A percentile compares a stretch with the other conserved stretches of the same genome.
Conservation (phyloP, 306 rosid genomes). For the Dalbergia cultrata region DNA sequence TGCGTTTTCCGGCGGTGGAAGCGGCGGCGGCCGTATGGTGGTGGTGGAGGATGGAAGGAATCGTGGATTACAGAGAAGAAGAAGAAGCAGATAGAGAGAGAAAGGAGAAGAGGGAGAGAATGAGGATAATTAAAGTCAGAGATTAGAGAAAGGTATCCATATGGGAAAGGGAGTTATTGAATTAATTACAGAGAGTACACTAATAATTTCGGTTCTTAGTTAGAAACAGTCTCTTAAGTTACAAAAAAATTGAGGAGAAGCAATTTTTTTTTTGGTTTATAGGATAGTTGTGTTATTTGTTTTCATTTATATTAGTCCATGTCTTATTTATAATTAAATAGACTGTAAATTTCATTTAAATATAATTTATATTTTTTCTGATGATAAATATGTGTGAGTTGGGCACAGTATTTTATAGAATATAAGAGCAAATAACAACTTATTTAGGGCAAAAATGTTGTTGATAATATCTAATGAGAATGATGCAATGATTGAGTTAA, state of each 20-base stretch:
- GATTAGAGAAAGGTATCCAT: constrained; percentile 38
- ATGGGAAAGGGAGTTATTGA: constrained; percentile 37
- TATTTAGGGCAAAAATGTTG: too few species aligned
- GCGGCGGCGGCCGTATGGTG: neutral
- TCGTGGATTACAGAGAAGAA: constrained; percentile 41
- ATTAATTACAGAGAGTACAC: constrained; percentile 19
- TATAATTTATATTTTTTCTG: too few species aligned
- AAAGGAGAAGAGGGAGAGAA: neutral
- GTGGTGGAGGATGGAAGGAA: constrained; percentile 37
- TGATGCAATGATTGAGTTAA: too few species aligned
- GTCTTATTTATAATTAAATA: too few species aligned
- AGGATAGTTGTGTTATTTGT: too few species aligned
- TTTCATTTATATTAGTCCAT: too few species aligned
- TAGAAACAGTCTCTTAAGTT: too few species aligned
- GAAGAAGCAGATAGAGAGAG: constrained; percentile 3
- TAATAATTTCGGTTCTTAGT: neutral
- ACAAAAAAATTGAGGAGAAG: neutral
- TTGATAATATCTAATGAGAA: too few species aligned
- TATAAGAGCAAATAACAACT: too few species aligned
- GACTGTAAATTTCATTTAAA: too few species aligned
- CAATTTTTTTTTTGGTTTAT: neutral
- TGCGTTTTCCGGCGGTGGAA: constrained; percentile 64
- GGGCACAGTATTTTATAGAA: too few species aligned
- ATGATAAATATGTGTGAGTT: too few species aligned
- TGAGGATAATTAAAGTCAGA: constrained; percentile 54